Conservation (phyloP, 331 rosid genomes). For the Acacia concinna region DNA sequence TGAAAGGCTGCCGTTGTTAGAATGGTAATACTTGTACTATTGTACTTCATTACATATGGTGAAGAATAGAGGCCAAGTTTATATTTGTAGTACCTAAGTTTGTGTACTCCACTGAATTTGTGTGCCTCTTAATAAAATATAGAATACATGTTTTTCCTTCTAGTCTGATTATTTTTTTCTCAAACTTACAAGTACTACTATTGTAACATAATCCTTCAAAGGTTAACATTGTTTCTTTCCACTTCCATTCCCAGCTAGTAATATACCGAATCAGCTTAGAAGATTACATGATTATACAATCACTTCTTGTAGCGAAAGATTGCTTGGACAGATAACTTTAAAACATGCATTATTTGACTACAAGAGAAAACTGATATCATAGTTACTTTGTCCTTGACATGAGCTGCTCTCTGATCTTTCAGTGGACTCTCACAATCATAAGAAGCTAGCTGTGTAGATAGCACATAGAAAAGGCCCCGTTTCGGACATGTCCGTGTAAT, state of each 20-base stretch:
- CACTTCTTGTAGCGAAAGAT: background rate
- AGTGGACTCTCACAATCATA: background rate
- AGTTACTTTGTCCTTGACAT: background rate
- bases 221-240: background rate
- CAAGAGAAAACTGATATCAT: background rate
- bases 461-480: background rate
- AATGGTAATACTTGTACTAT: background rate
- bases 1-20: background rate
- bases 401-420: slow-evolving; percentile 20
- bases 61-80: background rate
- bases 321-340: background rate
- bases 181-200: background rate
- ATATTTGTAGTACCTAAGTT: background rate
- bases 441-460: slow-evolving; percentile 1
- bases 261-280: background rate
- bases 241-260: background rate
- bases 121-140: background rate
- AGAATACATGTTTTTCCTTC: background rate
- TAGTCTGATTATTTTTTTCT: background rate
- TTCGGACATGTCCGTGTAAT: background rate
- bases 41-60: background rate
- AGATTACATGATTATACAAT: background rate
- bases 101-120: background rate
- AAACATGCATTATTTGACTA: background rate
- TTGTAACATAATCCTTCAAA: background rate